Evolutionary conservation across 2,329 filamentous ascomycete genomes (phyloP), one percentile per base, ranked within the genome.

Genomic region (Graphilbum fragrans): DNA sequence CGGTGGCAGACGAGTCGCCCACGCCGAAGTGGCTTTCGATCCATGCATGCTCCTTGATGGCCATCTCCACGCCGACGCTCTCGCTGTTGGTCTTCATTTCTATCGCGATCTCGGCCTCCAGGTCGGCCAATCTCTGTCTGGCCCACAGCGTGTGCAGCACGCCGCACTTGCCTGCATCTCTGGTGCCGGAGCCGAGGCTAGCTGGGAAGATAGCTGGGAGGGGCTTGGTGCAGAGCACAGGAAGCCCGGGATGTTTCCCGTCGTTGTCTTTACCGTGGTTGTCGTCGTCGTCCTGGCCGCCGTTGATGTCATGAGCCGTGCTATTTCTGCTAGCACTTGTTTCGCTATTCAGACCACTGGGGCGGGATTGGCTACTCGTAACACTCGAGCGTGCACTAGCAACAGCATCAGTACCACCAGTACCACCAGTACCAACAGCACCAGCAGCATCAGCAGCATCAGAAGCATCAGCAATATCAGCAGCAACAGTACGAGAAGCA

Each of bases 61-160:
- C 86, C 81, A 94, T 94, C 55, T 86, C 77, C 42, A 93, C 63
- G 2, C 83, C 87, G 17, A 94, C 75, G 18, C 87, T 83, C 62
- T 94, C 87, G 12, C 73, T 71, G 55, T 93, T 94, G 47, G 69
- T 66, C 50, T 71, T 72, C 55, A 81, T 72, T 63, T 94, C 87
- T 8, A 66, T 65, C 10, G 73, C 75, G 50, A 94, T 90, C 64
- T 94, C 87, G 44, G 69, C 69, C 39, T 86, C 76, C 37, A 94
- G 65, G 47, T 83, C 79, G 25, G 77, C 75, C 19, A 94, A 64
- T 34, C 87, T 70, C 58, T 84, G 81, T 66, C 87, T 87, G 17
- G 85, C 88, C 86, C 88, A 95, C 44, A 90, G 77, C 2, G 86
- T 94, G 56, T 94, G 88, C 45, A 94, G 62, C 2, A 94, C 85